These are phyloP conservation scores for Nakataea oryzae DNA, from an alignment of 2,329 filamentous ascomycete species.

Conservation along the genomic window DNA sequence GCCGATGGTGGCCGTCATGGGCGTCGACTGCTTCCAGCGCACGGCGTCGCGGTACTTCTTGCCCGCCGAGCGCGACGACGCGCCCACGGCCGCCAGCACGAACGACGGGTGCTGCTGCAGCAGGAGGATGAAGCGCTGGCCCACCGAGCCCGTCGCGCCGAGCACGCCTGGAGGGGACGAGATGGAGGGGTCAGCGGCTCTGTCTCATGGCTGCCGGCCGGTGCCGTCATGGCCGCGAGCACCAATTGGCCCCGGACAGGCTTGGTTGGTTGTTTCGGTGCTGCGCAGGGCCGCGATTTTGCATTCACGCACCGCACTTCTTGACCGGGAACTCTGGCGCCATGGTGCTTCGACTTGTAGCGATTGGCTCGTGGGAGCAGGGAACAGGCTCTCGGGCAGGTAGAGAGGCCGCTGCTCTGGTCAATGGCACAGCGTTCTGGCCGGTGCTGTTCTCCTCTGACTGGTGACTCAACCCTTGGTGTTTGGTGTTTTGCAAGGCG, in stretches of 20 bases:
- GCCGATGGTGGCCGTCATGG: slow-evolving; percentile 64
- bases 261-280: background rate
- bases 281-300: background rate
- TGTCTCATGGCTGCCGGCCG: background rate
- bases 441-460: background rate
- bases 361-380: background rate
- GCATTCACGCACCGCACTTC: slow-evolving; percentile 12
- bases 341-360: slow-evolving; percentile 2
- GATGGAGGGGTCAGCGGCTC: too few relatives aligned
- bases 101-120: slow-evolving; percentile 82
- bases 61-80: slow-evolving; percentile 78
- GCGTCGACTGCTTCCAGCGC: slow-evolving; percentile 82
- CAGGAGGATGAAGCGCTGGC: slow-evolving; percentile 89
- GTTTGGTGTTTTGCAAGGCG: background rate
- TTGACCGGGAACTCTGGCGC: slow-evolving; percentile 9
- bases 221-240: background rate
- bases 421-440: background rate
- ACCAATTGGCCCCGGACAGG: background rate
- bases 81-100: slow-evolving; percentile 78
- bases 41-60: slow-evolving; percentile 94
- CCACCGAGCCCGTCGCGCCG: slow-evolving; percentile 87
- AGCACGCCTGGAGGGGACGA: slow-evolving; percentile 56
- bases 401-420: too few relatives aligned
- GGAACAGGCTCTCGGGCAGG: too few relatives aligned
- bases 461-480: background rate